Percentiles rank a stretch among this genome's conserved stretches.
Conservation (phyloP, 768 basidiomycete species). For the Pleurotus eryngii region DNA sequence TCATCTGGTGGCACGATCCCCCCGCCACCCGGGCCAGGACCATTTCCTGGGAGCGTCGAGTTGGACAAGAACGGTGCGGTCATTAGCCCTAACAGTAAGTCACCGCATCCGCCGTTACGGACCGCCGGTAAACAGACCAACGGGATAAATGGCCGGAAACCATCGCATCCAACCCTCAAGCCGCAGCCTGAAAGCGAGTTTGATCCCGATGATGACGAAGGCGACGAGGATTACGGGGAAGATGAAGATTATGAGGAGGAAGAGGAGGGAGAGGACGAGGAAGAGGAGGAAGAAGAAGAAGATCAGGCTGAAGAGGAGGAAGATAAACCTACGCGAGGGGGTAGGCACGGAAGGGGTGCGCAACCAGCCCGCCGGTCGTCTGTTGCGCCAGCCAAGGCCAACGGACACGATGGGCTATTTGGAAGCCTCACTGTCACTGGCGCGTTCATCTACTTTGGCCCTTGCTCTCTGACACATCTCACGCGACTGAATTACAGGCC, state of each 20-base stretch:
- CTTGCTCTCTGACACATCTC: slow-evolving; percentile 1
- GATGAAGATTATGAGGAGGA: slow-evolving; percentile 39
- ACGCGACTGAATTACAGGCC: slow-evolving; percentile 40
- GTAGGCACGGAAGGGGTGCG: slow-evolving; percentile 9
- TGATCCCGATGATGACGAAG: slow-evolving; percentile 69
- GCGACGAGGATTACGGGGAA: slow-evolving; percentile 54
- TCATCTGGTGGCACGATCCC: slow-evolving; percentile 85
- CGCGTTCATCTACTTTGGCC: slow-evolving; percentile 29
- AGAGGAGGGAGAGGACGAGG: slow-evolving; percentile 33
- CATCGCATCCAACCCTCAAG: slow-evolving; percentile 1
- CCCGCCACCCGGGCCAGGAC: slow-evolving; percentile 93
- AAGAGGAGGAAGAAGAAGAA: slow-evolving; percentile 49
- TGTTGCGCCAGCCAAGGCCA: slow-evolving; percentile 36
- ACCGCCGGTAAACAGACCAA: slow-evolving; percentile 32
- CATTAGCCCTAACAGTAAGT: slow-evolving; percentile 32
- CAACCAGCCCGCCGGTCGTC: slow-evolving; percentile 12
- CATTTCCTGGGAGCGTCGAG: slow-evolving; percentile 97
- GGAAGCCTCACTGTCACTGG: slow-evolving; percentile 82
- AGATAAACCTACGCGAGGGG: slow-evolving; percentile 31
- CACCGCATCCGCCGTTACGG: slow-evolving; percentile 39
- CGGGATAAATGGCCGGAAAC: slow-evolving; percentile 1
- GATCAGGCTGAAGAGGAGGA: slow-evolving; percentile 54
- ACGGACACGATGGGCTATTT: slow-evolving; percentile 65
- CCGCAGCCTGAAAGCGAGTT: slow-evolving; percentile 56
- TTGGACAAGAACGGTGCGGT: slow-evolving; percentile 87